Evolutionary conservation across 495 filamentous ascomycete genomes (phyloP), one percentile per base, ranked within the genome.

Genomic region (Penicillium tannophilum): DNA sequence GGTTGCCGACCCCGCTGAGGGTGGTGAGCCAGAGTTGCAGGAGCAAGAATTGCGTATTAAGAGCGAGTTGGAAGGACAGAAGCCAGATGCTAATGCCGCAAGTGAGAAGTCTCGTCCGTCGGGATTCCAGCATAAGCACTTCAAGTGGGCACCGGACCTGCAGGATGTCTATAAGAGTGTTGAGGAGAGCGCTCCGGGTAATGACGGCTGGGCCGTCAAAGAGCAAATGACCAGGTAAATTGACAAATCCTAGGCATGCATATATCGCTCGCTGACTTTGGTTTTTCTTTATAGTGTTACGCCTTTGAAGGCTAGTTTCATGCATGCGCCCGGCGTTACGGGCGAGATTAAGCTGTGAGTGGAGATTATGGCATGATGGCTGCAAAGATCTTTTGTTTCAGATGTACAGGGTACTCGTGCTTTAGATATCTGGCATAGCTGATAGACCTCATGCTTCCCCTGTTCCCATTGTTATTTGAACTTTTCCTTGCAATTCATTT

Each of bases 191-290:
- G 76, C 75, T 49, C 89, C 91, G 16, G 94, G 94, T 23, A 95
- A 93, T 72, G 94, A 98, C 79, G 94, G 94, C 36, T 97, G 93
- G 94, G 87, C 86, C 14, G 89, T 98, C 12, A 89, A 89, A 71
- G 86, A 93, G 70, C 89, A 91, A 43, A 88, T 88, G 75, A 92
- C 92, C 6, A 96, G 92, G 92, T 95, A 72, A 64, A 80, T 80
- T 39, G 23, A 11, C n/a, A 30, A 42, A 52, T 20, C 33, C 28
- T 31, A 4, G 16, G 53, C 30, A 24, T 9, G 43, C 19, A 47
- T 36, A 4, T 4, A 30, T 23, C 4, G 9, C 30, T 26, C 23
- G 46, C 58, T 73, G 56, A 72, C 63, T 1, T 28, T 23, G 10
- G 14, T 46, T 39, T 52, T n/a, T 35, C 55, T 46, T 30, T 5